Conservation (phyloP, 345 rosid species). For the Eucalyptus marginata region DNA sequence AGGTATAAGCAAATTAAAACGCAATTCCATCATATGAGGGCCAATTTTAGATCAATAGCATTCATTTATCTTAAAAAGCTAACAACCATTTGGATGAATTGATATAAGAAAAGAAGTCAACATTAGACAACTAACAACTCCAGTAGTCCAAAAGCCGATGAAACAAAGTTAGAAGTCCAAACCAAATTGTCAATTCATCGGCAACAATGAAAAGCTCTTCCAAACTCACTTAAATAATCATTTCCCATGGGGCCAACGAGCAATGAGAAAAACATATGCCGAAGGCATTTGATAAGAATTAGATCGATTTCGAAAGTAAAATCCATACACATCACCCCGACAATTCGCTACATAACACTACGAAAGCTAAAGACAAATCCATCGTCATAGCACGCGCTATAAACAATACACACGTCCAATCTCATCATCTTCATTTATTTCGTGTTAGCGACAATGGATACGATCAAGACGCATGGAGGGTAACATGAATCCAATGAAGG, state of each 20-base stretch:
- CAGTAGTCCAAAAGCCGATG: not conserved
- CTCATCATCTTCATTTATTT: not conserved
- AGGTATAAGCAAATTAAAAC: not conserved
- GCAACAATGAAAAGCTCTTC: not conserved
- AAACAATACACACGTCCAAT: not conserved
- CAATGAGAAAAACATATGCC: not conserved
- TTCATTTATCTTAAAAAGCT: not conserved
- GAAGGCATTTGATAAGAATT: not conserved
- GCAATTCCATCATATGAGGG: not conserved
- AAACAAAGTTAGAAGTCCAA: not conserved
- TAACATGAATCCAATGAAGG: not conserved
- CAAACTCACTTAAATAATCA: not conserved
- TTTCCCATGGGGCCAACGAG: not conserved
- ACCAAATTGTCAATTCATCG: not conserved
- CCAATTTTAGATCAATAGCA: not conserved
- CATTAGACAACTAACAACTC: not conserved
- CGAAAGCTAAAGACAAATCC: not conserved
- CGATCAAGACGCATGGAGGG: not conserved
- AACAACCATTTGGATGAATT: not conserved
- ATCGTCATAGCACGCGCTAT: not conserved
- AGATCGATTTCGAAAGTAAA: not conserved
- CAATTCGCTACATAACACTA: not conserved
- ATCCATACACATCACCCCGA: not conserved
- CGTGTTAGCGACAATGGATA: not conserved
- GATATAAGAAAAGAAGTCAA: not conserved